These are phyloP conservation scores for Stevia rebaudiana DNA, from an alignment of 140 eudicot genomes.

Conservation along the genomic window DNA sequence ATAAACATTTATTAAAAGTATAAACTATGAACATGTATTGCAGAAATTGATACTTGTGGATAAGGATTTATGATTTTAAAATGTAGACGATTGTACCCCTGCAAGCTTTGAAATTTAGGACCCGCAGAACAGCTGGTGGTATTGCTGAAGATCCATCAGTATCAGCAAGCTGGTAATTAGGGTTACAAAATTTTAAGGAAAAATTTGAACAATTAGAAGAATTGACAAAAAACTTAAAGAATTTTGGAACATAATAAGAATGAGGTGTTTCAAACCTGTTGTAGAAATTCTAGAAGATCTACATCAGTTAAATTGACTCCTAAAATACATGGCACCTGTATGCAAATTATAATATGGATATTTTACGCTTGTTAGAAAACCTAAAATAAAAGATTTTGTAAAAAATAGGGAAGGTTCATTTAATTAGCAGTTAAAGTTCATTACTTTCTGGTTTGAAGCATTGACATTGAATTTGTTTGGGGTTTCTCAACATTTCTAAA, in stretches of 20 bases:
- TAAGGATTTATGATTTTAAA: conserved; percentile 4
- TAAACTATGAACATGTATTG: not conserved
- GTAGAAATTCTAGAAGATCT: conserved; percentile 81
- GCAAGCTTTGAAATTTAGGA: conserved; percentile 91
- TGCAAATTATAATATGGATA: conserved; percentile 11
- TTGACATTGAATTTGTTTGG: not conserved
- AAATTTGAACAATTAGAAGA: not conserved
- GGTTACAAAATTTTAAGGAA: not conserved
- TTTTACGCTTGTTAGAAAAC: not conserved
- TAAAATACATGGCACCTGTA: conserved; percentile 90
- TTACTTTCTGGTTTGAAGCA: not conserved
- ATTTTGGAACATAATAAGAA: not conserved
- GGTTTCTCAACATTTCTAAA: not conserved
- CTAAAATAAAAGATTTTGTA: too few relatives aligned
- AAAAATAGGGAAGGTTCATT: too few relatives aligned
- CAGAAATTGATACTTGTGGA: conserved; percentile 2
- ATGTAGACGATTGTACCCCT: conserved; percentile 54
- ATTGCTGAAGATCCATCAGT: conserved; percentile 91
- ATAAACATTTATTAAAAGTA: not conserved
- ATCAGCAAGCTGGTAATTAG: conserved; percentile 71
- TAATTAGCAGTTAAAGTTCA: too few relatives aligned
- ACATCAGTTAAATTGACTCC: conserved; percentile 76
- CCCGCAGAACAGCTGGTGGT: conserved; percentile 81
- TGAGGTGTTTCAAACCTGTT: conserved; percentile 50
- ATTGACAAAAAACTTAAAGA: not conserved